Conservation (phyloP, 495 filamentous ascomycete genomes). For the Penicillium mononematosum region DNA sequence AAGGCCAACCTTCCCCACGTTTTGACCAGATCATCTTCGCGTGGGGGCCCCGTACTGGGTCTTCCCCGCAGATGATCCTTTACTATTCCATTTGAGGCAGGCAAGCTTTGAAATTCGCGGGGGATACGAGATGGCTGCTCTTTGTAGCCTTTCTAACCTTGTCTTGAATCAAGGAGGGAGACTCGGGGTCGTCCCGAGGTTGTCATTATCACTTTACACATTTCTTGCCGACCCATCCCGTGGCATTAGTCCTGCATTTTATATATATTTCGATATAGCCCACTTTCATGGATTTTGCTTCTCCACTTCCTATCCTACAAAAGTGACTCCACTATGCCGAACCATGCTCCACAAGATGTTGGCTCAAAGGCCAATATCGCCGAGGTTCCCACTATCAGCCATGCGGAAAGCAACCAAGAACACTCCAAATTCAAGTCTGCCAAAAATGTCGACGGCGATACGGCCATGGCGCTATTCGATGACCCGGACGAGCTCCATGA, state of each 20-base stretch:
- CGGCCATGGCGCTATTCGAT: slow-evolving; percentile 46
- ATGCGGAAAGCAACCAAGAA: slow-evolving; percentile 27
- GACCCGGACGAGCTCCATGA: slow-evolving; percentile 45
- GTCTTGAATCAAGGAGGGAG: background rate
- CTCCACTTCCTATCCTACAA: background rate
- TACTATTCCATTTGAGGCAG: background rate
- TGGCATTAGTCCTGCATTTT: background rate
- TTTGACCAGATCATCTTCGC: background rate
- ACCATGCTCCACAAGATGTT: slow-evolving; percentile 9
- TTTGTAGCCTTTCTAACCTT: background rate
- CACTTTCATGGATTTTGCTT: background rate
- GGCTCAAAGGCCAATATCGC: slow-evolving; percentile 26
- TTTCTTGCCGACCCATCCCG: background rate
- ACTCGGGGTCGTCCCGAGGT: background rate
- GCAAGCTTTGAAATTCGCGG: slow-evolving; percentile 17
- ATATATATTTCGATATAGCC: background rate
- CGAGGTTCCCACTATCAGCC: slow-evolving; percentile 25
- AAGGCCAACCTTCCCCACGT: slow-evolving; percentile 13
- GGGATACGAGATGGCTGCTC: background rate
- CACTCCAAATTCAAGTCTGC: slow-evolving; percentile 30
- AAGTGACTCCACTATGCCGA: slow-evolving; percentile 18
- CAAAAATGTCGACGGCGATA: slow-evolving; percentile 41
- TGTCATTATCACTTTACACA: background rate
- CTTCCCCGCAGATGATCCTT: slow-evolving; percentile 23
- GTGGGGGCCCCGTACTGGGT: slow-evolving; percentile 9